phyloP scores from a whole-genome alignment of 257 asterid genomes.

The Nyctanthes arbortristis region DNA sequence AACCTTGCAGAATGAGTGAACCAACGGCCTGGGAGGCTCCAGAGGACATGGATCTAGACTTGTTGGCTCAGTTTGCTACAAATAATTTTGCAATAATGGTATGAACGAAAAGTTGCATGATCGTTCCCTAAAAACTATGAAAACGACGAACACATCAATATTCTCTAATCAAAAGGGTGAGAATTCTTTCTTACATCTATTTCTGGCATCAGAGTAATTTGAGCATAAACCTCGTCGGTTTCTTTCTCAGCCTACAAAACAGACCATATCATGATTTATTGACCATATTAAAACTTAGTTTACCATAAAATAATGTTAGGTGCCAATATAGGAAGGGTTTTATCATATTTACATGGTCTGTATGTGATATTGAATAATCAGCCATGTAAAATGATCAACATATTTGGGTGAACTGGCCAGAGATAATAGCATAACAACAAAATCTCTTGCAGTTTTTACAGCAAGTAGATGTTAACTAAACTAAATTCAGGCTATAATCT shows the following conservation, averaged over 20 bases:
- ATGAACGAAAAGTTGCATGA: not conserved
- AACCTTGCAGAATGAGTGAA: conserved; percentile 51
- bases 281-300: not conserved
- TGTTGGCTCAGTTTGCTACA: conserved; percentile 43
- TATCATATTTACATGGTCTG: not conserved
- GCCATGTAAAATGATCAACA: no score
- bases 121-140: not conserved
- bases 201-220: conserved; percentile 49
- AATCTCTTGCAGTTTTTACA: not conserved
- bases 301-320: not conserved
- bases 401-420: no score
- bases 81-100: not conserved
- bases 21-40: conserved; percentile 30
- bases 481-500: not conserved
- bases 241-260: conserved; percentile 48
- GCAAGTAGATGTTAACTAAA: not conserved
- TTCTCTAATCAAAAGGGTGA: not conserved
- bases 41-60: conserved; percentile 25
- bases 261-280: not conserved
- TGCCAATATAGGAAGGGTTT: not conserved
- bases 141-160: conserved; percentile 1
- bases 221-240: conserved; percentile 56
- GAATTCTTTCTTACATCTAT: conserved; percentile 34
- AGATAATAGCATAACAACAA: not conserved
- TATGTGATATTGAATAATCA: not conserved